These are phyloP conservation scores for Backusella parvicylindrica DNA, from an alignment of 192 early-diverging fungal species.

Conservation along the genomic window DNA sequence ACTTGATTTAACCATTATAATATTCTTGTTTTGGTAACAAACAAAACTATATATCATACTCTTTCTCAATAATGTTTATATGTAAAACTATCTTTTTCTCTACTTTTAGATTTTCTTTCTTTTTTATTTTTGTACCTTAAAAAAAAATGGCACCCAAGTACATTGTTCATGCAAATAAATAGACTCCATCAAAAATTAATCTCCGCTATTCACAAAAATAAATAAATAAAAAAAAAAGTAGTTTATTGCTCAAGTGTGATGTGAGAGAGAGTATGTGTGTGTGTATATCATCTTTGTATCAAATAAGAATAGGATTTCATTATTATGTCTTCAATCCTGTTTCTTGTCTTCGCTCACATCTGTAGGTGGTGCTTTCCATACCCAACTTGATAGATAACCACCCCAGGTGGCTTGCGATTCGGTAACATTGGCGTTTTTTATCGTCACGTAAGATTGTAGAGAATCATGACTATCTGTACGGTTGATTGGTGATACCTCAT, in stretches of 20 bases:
- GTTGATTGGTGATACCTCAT: neutral
- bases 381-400: slow-evolving; percentile 8
- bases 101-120: neutral
- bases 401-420: slow-evolving; percentile 7
- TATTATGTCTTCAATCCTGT: neutral
- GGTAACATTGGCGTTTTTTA: neutral
- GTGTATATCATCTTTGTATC: neutral
- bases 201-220: neutral
- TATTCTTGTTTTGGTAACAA: neutral
- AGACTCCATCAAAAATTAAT: neutral
- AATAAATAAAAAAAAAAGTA: neutral
- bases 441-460: slow-evolving; percentile 18
- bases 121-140: neutral
- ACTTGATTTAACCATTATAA: too few species aligned
- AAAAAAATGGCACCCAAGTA: neutral
- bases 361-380: neutral
- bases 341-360: neutral
- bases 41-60: too few species aligned
- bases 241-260: neutral
- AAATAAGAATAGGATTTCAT: neutral
- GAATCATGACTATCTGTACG: slow-evolving; percentile 25
- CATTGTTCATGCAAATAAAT: neutral
- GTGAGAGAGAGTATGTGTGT: neutral
- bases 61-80: too few species aligned
- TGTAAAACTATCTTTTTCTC: neutral